Percentiles rank a stretch among this genome's conserved stretches.
Evolutionary conservation across 2,329 filamentous ascomycete species (phyloP).

Genomic region (Trichothecium roseum): DNA sequence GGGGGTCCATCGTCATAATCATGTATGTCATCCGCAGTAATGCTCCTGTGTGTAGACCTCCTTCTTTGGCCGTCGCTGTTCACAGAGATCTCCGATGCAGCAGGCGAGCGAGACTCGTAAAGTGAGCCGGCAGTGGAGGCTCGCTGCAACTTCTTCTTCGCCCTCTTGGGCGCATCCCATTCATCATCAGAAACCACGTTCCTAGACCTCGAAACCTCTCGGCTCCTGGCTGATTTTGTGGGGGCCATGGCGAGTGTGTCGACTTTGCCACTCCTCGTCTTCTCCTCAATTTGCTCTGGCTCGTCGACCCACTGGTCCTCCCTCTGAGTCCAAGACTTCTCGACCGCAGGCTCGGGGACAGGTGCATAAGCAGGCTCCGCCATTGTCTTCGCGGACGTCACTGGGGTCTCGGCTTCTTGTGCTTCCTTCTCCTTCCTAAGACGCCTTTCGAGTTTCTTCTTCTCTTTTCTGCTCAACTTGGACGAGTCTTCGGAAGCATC

Average conservation of each 20-base stretch:
- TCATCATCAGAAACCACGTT: constrained; percentile 18
- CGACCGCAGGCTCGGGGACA: constrained; percentile 10
- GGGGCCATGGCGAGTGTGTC: constrained; percentile 10
- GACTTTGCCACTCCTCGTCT: constrained; percentile 5
- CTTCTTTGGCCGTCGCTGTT: constrained; percentile 26
- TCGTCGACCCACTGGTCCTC: constrained; percentile 9
- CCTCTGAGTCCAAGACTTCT: constrained; percentile 4
- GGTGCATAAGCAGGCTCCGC: constrained; percentile 4
- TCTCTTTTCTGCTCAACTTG: constrained; percentile 37
- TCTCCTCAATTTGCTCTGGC: constrained; percentile 10
- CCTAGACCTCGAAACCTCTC: not conserved
- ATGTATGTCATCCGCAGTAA: constrained; percentile 22
- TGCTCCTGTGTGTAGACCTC: constrained; percentile 26
- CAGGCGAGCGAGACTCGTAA: constrained; percentile 19
- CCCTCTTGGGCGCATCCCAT: constrained; percentile 22
- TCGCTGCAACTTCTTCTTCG: constrained; percentile 19
- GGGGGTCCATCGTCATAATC: constrained; percentile 24
- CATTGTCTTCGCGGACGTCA: not conserved
- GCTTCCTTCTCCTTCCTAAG: constrained; percentile 1
- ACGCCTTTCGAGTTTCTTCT: constrained; percentile 35
- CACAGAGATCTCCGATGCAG: constrained; percentile 26
- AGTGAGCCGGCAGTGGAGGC: constrained; percentile 11
- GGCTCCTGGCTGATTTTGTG: constrained; percentile 1
- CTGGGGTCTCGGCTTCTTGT: not conserved
- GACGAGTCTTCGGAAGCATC: constrained; percentile 13